A percentile compares a stretch with the other conserved stretches of the same genome.
phyloP scores from a whole-genome alignment of 441 rosid species.

The Adansonia madagascariensis region DNA sequence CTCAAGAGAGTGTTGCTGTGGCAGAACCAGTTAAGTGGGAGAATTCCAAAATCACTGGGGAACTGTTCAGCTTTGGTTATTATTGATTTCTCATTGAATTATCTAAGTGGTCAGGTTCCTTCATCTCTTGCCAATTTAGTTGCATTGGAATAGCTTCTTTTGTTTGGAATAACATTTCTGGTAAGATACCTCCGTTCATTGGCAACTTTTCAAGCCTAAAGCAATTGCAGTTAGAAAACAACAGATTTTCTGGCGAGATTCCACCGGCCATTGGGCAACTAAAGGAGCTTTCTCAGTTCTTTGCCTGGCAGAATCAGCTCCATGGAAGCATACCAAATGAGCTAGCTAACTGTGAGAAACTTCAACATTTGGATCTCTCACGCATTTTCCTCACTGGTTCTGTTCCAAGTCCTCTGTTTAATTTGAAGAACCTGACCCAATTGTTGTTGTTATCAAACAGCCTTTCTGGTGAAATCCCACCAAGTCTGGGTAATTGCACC shows the following conservation, averaged over 20 bases:
- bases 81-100: conserved; percentile 67
- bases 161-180: conserved; percentile 63
- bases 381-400: conserved; percentile 65
- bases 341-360: conserved; percentile 58
- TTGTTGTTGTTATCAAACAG: conserved; percentile 64
- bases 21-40: conserved; percentile 63
- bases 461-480: conserved; percentile 61
- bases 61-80: conserved; percentile 53
- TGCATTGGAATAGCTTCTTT: conserved; percentile 60
- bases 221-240: conserved; percentile 74
- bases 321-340: conserved; percentile 61
- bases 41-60: conserved; percentile 54
- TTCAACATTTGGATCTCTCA: conserved; percentile 71
- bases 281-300: conserved; percentile 62
- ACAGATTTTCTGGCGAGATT: conserved; percentile 55
- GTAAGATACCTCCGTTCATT: conserved; percentile 47
- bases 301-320: conserved; percentile 73
- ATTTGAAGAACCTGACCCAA: conserved; percentile 58
- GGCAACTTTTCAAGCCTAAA: conserved; percentile 55
- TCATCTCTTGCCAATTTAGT: conserved; percentile 44
- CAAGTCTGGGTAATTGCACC: conserved; percentile 57
- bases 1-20: conserved; percentile 61
- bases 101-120: conserved; percentile 53
- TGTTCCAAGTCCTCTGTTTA: conserved; percentile 61
- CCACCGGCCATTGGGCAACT: conserved; percentile 58